Evolutionary conservation across 2,329 filamentous ascomycete species (phyloP), one percentile per base, ranked within the genome.

Genomic region (Colletotrichum costaricense): DNA sequence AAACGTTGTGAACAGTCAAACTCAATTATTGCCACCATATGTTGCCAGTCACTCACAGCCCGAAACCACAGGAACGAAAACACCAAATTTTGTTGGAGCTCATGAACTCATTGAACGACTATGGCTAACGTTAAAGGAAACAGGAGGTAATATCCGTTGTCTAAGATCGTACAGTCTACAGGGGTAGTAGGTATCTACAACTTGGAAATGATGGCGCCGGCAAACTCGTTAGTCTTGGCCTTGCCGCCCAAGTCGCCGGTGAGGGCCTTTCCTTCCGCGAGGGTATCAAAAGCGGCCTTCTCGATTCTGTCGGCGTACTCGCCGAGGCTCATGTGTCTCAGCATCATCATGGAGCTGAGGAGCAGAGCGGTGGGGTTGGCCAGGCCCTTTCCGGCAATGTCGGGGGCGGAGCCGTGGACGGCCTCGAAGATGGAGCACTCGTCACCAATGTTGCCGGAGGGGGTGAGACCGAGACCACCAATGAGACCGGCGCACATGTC

Each of bases 341-440:
- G 88, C 97, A 99, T 98, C 97, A 99, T 98, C 88, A 98, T 97
- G 84, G 94, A 97, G 85, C 91, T 94, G 81, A 98, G 93, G 77
- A 99, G 92, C 79, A 99, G 92, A 73, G 97, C 97, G 75, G 97
- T 98, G 76, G 97, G 97, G 91, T 99, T 99, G 81, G 97, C 97
- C 78, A 98, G 93, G 78, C 91, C 93, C 91, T 98, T 95, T 85
- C 96, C 96, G 77, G 95, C 95, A 83, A 98, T 98, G 85, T 98
- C 96, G 74, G 96, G 96, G 74, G 96, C 96, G 77, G 95, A 98
- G 80, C 96, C 96, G 89, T 99, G 97, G 80, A 99, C 97, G 80
- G 97, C 97, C 89, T 99, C 97, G 88, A 99, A 99, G 88, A 98
- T 98, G 84, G 95, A 98, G 93, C 95, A 98, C 89, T 98, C 94